A percentile compares a stretch with the other conserved stretches of the same genome.
These are phyloP conservation scores for Secale cereale DNA, from an alignment of 176 grass and related monocot genomes.

Conservation along the genomic window DNA sequence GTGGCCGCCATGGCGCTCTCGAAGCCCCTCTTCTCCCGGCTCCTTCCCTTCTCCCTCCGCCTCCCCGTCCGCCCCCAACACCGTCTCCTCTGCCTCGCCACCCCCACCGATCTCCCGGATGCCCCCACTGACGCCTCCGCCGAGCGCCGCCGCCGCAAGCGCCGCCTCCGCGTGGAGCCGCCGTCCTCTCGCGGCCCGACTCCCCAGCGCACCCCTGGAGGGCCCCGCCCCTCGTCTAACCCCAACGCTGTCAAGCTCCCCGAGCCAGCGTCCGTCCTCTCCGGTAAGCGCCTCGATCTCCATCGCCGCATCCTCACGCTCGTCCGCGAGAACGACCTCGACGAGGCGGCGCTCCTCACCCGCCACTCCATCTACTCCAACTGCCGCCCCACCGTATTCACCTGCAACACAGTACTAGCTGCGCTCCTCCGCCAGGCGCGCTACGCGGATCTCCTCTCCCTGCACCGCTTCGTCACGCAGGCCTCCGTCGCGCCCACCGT, in stretches of 20 bases:
- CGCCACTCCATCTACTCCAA: slow-evolving; percentile 98
- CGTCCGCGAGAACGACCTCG: slow-evolving; percentile 78
- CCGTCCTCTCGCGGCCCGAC: slow-evolving; percentile 40
- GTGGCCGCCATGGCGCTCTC: slow-evolving; percentile 53
- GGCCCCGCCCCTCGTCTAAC: slow-evolving; percentile 31
- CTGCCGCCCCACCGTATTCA: slow-evolving; percentile 87
- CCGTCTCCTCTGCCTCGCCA: slow-evolving; percentile 36
- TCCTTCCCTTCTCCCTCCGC: slow-evolving; percentile 32
- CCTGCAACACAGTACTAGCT: slow-evolving; percentile 80
- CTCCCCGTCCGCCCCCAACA: slow-evolving; percentile 36
- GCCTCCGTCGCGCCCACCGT: slow-evolving; percentile 78
- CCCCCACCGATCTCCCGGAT: background rate
- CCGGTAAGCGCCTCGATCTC: slow-evolving; percentile 76
- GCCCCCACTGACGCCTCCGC: slow-evolving; percentile 36
- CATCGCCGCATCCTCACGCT: slow-evolving; percentile 81
- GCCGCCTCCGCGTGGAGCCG: slow-evolving; percentile 55
- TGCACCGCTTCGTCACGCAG: slow-evolving; percentile 95
- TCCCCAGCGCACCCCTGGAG: slow-evolving; percentile 45
- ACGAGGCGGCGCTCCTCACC: slow-evolving; percentile 87
- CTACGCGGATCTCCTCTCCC: slow-evolving; percentile 74
- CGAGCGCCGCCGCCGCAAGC: slow-evolving; percentile 64
- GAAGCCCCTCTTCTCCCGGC: slow-evolving; percentile 31
- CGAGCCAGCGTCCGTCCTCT: slow-evolving; percentile 62
- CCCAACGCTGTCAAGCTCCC: slow-evolving; percentile 88
- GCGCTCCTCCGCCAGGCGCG: slow-evolving; percentile 81